Conservation (phyloP, 306 rosid genomes). For the Corylus heterophylla region DNA sequence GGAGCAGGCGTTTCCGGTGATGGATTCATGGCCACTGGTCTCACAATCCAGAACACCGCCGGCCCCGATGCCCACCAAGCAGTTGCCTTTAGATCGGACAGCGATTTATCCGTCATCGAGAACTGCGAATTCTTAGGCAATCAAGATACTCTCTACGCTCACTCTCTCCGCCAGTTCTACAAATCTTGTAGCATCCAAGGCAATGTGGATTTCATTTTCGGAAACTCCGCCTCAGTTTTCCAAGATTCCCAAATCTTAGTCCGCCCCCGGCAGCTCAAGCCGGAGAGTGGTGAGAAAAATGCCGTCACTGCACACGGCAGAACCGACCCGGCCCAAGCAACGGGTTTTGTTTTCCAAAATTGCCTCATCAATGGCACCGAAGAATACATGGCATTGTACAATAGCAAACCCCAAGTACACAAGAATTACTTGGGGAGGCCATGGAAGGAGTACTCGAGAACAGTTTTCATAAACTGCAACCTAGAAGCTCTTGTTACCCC, state of each 20-base stretch:
- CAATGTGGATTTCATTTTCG: constrained; percentile 88
- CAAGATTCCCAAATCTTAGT: constrained; percentile 61
- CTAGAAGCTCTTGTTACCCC: constrained; percentile 53
- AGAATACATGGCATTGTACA: constrained; percentile 62
- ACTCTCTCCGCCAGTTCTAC: constrained; percentile 76
- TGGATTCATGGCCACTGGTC: constrained; percentile 87
- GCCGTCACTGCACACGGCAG: constrained; percentile 83
- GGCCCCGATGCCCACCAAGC: constrained; percentile 94
- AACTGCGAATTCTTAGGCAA: constrained; percentile 76
- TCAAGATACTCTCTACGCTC: constrained; percentile 93
- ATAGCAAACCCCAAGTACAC: constrained; percentile 68
- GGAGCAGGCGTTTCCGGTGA: constrained; percentile 74
- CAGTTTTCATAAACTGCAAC: constrained; percentile 51
- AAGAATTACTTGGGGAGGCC: constrained; percentile 92
- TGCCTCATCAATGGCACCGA: constrained; percentile 74
- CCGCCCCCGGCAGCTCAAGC: constrained; percentile 53
- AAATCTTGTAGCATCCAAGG: constrained; percentile 71
- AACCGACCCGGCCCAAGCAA: constrained; percentile 75
- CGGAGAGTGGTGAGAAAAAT: constrained; percentile 65
- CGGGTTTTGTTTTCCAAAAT: constrained; percentile 74
- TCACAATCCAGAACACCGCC: constrained; percentile 76
- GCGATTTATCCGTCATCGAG: constrained; percentile 67
- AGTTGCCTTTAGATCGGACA: constrained; percentile 85
- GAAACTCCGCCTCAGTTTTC: constrained; percentile 76
- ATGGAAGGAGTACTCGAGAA: constrained; percentile 85